Base-by-base conservation (phyloP, 2,329 filamentous ascomycete genomes). In the Cadophora malorum region DNA sequence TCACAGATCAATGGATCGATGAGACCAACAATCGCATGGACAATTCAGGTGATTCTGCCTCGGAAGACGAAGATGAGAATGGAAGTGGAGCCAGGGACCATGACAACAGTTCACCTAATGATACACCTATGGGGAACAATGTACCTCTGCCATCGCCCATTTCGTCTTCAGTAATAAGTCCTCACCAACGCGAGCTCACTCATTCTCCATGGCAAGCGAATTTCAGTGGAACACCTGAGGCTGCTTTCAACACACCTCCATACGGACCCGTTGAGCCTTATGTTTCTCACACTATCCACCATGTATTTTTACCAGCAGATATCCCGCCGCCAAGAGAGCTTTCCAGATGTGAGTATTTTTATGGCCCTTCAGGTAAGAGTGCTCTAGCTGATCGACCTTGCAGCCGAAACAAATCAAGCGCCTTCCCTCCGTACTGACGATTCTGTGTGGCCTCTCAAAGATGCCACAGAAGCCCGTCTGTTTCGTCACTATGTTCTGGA, bases 401-500 rank as follows among this genome's bases (percentile, higher is more conserved):
- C 23, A 60, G 49, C 28, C 8, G n/a, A 41, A 33, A 33, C 16
- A 8, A 55, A 50, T 9, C 28, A 21, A 56, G 10, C 49, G 0
- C 64, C 55, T 10, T 61, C 67, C 16, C 68, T 72, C 10, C 70
- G 72, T 28, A 58, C 69, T 7, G 67, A 69, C 28, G 64, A 63
- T 19, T 65, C 69, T 1, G 67, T 70, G 4, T 74, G 71, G 71
- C 73, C 73, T 49, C 53, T 74, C 2, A 70, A 62, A 21, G 63
- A 73, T 53, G 68, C 66, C 14, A 60, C 59, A 19, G 72, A 74
- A 65, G 71, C 71, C 7, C 47, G 67, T 25, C 66, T 74, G 0
- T 63, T 74, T 4, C 56, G 68, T 4, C 72, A 74, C 49, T 74
- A 69, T 50, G 67, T 72, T 21, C 69, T 70, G 35, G 72, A 74